phyloP scores from a whole-genome alignment of 2,329 filamentous ascomycete species.

The Thielaviopsis musarum region DNA sequence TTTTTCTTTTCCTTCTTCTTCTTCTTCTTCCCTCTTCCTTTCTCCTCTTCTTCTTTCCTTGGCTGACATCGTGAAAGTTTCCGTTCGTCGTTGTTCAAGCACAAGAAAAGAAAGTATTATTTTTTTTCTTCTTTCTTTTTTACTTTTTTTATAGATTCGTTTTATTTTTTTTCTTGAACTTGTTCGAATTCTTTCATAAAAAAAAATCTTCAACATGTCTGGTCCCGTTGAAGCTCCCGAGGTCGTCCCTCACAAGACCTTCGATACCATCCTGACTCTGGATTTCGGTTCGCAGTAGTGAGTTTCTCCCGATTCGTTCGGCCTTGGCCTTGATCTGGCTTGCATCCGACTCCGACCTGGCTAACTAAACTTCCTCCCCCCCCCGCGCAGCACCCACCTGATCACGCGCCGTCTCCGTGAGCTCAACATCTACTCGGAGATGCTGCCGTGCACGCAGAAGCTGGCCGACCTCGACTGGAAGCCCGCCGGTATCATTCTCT shows the following conservation, averaged over 20 bases:
- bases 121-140: neutral
- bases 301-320: neutral
- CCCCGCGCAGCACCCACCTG: constrained; percentile 50
- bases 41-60: neutral
- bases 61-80: constrained; percentile 6
- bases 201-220: constrained; percentile 4
- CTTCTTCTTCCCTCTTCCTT: neutral
- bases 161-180: neutral
- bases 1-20: neutral
- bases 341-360: neutral
- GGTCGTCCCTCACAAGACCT: constrained; percentile 21
- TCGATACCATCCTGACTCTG: constrained; percentile 49
- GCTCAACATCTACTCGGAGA: constrained; percentile 70
- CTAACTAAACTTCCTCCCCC: neutral
- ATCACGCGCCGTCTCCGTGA: constrained; percentile 60
- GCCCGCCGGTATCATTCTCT: constrained; percentile 62
- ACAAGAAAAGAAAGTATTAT: neutral
- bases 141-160: too few species aligned
- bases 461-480: constrained; percentile 58
- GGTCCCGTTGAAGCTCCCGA: constrained; percentile 4
- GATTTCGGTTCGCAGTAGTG: constrained; percentile 39
- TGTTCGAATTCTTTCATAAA: too few species aligned
- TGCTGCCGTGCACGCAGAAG: constrained; percentile 78
- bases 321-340: too few species aligned
- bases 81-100: neutral